A percentile compares a stretch with the other conserved stretches of the same genome.
Evolutionary conservation across 2,329 filamentous ascomycete genomes (phyloP).

Genomic region (Nemania bipapillata): DNA sequence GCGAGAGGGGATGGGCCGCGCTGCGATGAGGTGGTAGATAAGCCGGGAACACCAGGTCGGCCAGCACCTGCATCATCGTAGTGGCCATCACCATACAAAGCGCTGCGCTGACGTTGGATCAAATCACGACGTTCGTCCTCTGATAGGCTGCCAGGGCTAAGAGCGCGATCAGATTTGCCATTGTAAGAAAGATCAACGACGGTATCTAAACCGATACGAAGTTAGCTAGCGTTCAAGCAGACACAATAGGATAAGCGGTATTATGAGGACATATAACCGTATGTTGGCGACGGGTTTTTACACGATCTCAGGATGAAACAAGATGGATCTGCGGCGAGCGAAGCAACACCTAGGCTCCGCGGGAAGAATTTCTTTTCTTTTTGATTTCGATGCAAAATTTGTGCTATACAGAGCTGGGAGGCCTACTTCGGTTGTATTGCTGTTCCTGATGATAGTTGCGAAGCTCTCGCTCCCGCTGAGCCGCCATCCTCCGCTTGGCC

Average conservation of each 20-base stretch:
- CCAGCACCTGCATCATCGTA: conserved; percentile 74
- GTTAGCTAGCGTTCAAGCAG: conserved; percentile 51
- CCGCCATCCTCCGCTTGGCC: conserved; percentile 98
- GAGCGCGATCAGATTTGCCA: conserved; percentile 84
- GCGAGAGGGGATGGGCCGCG: conserved; percentile 83
- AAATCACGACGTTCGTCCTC: conserved; percentile 96
- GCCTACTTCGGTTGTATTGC: conserved; percentile 99
- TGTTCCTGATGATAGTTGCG: conserved; percentile 99
- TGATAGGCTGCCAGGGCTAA: conserved; percentile 85
- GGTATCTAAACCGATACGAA: conserved; percentile 60
- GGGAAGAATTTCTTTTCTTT: conserved; percentile 53
- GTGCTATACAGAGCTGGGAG: conserved; percentile 78
- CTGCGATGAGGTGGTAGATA: conserved; percentile 70
- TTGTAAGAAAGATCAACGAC: conserved; percentile 59
- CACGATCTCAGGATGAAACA: conserved; percentile 48
- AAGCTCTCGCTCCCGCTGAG: conserved; percentile 97
- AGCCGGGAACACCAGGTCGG: conserved; percentile 73
- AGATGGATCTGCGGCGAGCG: conserved; percentile 43
- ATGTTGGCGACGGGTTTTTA: conserved; percentile 45
- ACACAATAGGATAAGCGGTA: conserved; percentile 37
- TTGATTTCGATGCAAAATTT: conserved; percentile 56
- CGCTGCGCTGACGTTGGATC: conserved; percentile 94
- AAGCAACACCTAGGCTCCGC: conserved; percentile 46
- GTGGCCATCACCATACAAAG: conserved; percentile 82
- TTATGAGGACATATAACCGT: conserved; percentile 41